phyloP scores from a whole-genome alignment of 2,329 filamentous ascomycete genomes.

The Neurospora crassa region DNA sequence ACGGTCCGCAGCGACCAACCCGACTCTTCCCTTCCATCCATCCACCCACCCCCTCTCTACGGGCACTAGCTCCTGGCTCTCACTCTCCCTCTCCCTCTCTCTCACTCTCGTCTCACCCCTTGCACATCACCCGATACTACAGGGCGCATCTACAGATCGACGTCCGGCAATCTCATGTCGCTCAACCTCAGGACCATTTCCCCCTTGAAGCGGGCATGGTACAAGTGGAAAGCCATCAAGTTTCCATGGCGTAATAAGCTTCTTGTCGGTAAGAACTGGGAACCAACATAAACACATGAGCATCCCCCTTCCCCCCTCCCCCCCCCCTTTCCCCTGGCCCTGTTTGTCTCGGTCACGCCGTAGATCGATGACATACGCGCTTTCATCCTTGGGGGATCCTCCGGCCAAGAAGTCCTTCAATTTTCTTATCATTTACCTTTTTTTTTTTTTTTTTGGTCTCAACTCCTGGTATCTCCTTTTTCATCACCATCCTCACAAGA shows the following conservation, averaged over 20 bases:
- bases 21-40: not conserved
- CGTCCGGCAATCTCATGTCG: constrained; percentile 1
- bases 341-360: not conserved
- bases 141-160: constrained; percentile 3
- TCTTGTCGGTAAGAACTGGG: constrained; percentile 41
- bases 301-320: not conserved
- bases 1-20: not conserved
- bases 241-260: constrained; percentile 56
- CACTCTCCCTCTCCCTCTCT: not conserved
- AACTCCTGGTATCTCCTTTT: not conserved
- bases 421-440: not conserved
- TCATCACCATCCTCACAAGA: not conserved
- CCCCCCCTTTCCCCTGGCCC: not conserved
- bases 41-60: not conserved
- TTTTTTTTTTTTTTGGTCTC: too few relatives aligned
- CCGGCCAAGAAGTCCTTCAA: not conserved
- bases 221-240: constrained; percentile 51
- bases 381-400: not conserved
- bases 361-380: not conserved
- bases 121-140: not conserved
- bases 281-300: not conserved
- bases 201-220: constrained; percentile 37
- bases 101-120: not conserved
- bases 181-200: constrained; percentile 24
- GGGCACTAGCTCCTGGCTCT: not conserved